Conservation (phyloP, 495 filamentous ascomycete genomes). For the Ramalina intermedia region DNA sequence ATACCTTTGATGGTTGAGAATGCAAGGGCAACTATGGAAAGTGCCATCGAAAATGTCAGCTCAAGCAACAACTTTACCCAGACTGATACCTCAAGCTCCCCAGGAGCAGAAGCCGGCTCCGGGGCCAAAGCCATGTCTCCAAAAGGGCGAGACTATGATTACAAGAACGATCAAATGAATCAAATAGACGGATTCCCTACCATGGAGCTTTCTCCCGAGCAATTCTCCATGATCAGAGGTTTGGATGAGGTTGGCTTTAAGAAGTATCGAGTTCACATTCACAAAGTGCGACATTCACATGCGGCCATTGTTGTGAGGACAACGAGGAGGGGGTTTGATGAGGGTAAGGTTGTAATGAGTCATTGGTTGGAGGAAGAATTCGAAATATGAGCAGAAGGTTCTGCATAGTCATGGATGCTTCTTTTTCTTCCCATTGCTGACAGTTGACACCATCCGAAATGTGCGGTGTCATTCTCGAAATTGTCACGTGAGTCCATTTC, state of each 20-base stretch:
- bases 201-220: constrained; percentile 60
- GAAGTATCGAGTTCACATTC: constrained; percentile 80
- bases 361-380: constrained; percentile 78
- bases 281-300: constrained; percentile 64
- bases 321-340: constrained; percentile 45
- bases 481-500: too few relatives aligned
- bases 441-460: too few relatives aligned
- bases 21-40: constrained; percentile 51
- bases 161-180: neutral
- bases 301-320: constrained; percentile 78
- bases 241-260: constrained; percentile 61
- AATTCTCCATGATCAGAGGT: constrained; percentile 69
- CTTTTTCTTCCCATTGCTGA: too few relatives aligned
- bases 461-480: too few relatives aligned
- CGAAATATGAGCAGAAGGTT: constrained; percentile 31
- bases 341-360: constrained; percentile 62
- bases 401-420: too few relatives aligned
- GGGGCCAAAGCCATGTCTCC: constrained; percentile 2
- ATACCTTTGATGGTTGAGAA: constrained; percentile 63
- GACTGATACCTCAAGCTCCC: constrained; percentile 19
- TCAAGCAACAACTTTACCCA: constrained; percentile 47
- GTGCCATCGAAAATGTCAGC: constrained; percentile 56
- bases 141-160: constrained; percentile 4
- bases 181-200: constrained; percentile 38
- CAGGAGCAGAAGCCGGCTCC: neutral